phyloP scores from a whole-genome alignment of 1,284 basidiomycete species.

The Ustilago bromivora region DNA sequence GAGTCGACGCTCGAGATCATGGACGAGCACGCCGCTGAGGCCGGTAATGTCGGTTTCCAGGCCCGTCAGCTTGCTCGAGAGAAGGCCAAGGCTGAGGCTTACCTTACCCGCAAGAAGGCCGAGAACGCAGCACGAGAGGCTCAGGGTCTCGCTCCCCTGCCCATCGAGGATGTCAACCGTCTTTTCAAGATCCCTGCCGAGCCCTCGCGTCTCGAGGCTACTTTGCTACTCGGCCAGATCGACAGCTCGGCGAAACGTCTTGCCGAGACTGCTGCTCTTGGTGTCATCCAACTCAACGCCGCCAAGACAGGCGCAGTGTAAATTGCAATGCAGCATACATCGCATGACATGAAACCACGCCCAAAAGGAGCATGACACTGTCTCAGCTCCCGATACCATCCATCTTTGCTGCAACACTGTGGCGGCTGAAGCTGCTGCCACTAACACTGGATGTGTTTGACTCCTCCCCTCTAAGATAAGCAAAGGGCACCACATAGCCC shows the following conservation, averaged over 20 bases:
- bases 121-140: constrained; percentile 86
- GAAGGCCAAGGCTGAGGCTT: constrained; percentile 82
- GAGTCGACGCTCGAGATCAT: constrained; percentile 67
- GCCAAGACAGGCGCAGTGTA: constrained; percentile 62
- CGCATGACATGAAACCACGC: constrained; percentile 5
- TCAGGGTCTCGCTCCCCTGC: constrained; percentile 86
- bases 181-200: constrained; percentile 87
- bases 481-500: neutral
- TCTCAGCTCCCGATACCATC: constrained; percentile 27
- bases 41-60: constrained; percentile 88
- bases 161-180: constrained; percentile 65
- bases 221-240: constrained; percentile 73
- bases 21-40: constrained; percentile 66
- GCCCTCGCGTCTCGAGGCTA: constrained; percentile 88
- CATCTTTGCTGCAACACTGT: neutral
- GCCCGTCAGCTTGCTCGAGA: constrained; percentile 91
- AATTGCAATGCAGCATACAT: constrained; percentile 10
- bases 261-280: constrained; percentile 73
- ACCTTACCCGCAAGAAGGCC: constrained; percentile 74
- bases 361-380: constrained; percentile 24
- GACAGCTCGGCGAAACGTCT: constrained; percentile 69
- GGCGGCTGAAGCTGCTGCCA: constrained; percentile 5
- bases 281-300: constrained; percentile 65
- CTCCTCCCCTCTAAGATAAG: neutral
- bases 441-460: neutral